Evolutionary conservation across 805 yeast species (phyloP).

Genomic region (Candida wancherniae): DNA sequence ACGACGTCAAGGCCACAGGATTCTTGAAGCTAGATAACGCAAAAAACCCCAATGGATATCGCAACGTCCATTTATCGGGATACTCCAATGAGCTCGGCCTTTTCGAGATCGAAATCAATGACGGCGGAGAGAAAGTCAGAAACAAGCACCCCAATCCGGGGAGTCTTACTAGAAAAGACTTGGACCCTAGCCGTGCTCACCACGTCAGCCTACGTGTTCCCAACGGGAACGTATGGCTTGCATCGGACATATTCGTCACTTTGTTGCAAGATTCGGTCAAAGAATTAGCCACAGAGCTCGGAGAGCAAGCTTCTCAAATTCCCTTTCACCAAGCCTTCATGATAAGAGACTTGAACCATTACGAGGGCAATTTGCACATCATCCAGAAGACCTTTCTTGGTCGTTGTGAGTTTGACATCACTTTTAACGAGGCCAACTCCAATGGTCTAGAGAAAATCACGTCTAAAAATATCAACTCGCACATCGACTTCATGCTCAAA

Average conservation of each 20-base stretch:
- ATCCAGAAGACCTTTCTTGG: constrained; percentile 76
- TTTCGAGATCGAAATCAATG: constrained; percentile 57
- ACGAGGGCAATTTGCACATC: constrained; percentile 73
- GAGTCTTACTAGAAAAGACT: constrained; percentile 28
- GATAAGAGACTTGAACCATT: constrained; percentile 53
- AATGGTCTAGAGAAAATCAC: constrained; percentile 34
- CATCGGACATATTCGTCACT: constrained; percentile 68
- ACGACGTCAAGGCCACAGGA: constrained; percentile 16
- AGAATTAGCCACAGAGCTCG: constrained; percentile 30
- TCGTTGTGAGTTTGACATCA: constrained; percentile 66
- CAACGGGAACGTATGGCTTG: constrained; percentile 68
- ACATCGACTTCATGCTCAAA: constrained; percentile 27
- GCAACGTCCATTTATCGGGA: constrained; percentile 39
- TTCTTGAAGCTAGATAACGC: constrained; percentile 24
- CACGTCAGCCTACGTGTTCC: constrained; percentile 71
- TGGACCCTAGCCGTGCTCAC: constrained; percentile 59
- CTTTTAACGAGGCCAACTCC: constrained; percentile 48
- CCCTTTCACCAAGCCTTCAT: constrained; percentile 50
- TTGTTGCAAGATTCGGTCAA: constrained; percentile 67
- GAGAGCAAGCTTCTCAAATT: constrained; percentile 18
- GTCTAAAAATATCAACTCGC: constrained; percentile 30
- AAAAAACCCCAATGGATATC: constrained; percentile 29
- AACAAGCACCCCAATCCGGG: constrained; percentile 39
- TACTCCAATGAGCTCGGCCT: constrained; percentile 59
- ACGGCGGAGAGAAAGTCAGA: constrained; percentile 39